Base-by-base conservation (phyloP, 2,329 filamentous ascomycete genomes). In the Penicillium sp. region DNA sequence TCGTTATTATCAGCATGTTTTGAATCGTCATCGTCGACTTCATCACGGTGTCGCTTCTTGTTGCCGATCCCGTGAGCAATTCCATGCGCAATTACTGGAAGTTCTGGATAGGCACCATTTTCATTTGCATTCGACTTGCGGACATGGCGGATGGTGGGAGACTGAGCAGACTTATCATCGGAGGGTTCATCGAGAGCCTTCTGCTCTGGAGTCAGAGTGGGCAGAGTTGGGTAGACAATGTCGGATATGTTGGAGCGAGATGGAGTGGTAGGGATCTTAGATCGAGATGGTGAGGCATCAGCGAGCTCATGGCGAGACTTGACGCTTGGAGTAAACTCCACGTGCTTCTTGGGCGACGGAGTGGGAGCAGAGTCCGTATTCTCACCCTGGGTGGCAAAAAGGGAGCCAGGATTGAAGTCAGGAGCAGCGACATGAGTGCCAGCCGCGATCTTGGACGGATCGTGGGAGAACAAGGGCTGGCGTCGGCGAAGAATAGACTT, bases 261-360 rank as follows among this genome's bases (percentile, higher is more conserved):
- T 37, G 49, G 66, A 52, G 42, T 59, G 10, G 58, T 59, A 3
- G 68, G 67, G 18, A 71, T 61, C 52, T 75, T 77, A 20, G 70
- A 75, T 3, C 73, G 74, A 9, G 73, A 75, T 5, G 74, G 74
- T 24, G 74, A 76, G 4, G 65, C 60, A 13, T 71, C 56, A 29
- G 66, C 56, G n/a, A 69, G 60, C 12, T 69, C 67, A 49, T 74
- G 64, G 24, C 66, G 67, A 46, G 71, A 69, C 56, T 89, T 82
- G 29, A 86, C 86, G 54, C 84, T 85, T 0, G 86, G 87, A 0
- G 88, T 91, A 64, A 96, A 96, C 44, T 89, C 86, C 29, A 96
- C 90, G 49, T 84, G 87, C 75, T 95, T 96, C 70, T 85, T 89
- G 20, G 85, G 81, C 26, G 86, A 85, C 7, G 88, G 88, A 1